Base-by-base conservation (phyloP, 2,329 filamentous ascomycete species). In the Aspergillus clavatus region DNA sequence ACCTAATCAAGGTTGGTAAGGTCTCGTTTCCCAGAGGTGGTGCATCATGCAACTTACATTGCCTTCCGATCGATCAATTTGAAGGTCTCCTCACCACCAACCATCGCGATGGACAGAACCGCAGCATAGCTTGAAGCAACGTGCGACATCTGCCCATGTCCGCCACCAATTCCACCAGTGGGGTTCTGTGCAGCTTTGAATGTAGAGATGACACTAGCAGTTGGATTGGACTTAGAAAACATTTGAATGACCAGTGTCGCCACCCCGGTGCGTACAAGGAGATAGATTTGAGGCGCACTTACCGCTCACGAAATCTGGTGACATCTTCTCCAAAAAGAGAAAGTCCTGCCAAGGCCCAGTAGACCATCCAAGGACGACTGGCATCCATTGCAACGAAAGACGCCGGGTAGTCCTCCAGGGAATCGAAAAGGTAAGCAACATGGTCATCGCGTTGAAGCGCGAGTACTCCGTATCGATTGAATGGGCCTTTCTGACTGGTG, bases 361-460 rank as follows among this genome's bases (percentile, higher is more conserved):
- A 97, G 53, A 95, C 77, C 60, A 95, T 80, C 93, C 93, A 98
- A 7, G 93, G 90, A 44, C 91, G 77, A 62, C 87, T 90, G 24
- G 93, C 85, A 73, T 98, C 93, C 55, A 89, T 80, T 39, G 77
- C 77, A 42, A 84, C 82, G 67, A 86, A 95, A 3, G 72, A 73
- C 6, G 78, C 71, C 0, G 91, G 88, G 49, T 94, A 81, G 39
- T 73, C 74, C 35, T 71, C 71, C 33, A 83, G 59, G 8, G 71
- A 71, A 42, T 73, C 68, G 45, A 74, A 72, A 28, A 75, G 60
- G 50, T 70, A 76, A n/a, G 57, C 60, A 33, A 73, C 52, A 60
- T 84, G 81, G 33, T 70, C 67, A 46, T 73, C 71, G 33, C 85
- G 81, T 55, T 83, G 78, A n/a, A 98, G 78, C 45, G 75, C 76